phyloP scores from a whole-genome alignment of 352 stramenopile species.

The Blastocystis sp. region DNA sequence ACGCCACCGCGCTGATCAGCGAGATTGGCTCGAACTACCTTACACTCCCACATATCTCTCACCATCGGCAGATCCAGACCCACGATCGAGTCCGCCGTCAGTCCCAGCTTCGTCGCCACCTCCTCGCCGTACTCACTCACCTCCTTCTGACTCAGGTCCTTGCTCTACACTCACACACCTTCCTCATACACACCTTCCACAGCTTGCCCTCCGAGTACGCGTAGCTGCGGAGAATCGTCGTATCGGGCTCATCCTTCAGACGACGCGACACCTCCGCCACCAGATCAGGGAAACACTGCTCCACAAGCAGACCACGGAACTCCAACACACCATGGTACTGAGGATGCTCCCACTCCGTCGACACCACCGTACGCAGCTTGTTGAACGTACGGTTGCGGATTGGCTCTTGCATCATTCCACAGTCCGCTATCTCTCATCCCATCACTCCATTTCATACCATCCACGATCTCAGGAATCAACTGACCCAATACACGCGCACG shows the following conservation, averaged over 20 bases:
- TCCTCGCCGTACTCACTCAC: background rate
- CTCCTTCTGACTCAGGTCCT: constrained; percentile 18
- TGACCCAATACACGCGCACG: background rate
- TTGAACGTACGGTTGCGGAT: background rate
- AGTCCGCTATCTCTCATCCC: background rate
- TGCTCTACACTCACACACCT: background rate
- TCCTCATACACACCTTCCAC: background rate
- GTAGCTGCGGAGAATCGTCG: background rate
- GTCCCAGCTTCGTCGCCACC: background rate
- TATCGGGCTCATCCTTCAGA: constrained; percentile 15
- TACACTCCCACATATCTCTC: background rate
- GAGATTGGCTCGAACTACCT: background rate
- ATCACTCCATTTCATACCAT: background rate
- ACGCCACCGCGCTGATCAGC: background rate
- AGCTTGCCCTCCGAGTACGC: constrained; percentile 1
- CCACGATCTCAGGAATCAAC: constrained; percentile 3
- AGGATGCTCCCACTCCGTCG: constrained; percentile 14
- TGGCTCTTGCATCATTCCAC: background rate
- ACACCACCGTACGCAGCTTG: background rate
- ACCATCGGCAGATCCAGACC: constrained; percentile 11
- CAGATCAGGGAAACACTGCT: constrained; percentile 16
- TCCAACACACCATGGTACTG: constrained; percentile 1
- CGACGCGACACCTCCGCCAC: background rate
- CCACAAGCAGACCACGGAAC: constrained; percentile 16
- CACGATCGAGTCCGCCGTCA: background rate